Base-by-base conservation (phyloP, 345 rosid species). In the Excoecaria cochinchinensis region DNA sequence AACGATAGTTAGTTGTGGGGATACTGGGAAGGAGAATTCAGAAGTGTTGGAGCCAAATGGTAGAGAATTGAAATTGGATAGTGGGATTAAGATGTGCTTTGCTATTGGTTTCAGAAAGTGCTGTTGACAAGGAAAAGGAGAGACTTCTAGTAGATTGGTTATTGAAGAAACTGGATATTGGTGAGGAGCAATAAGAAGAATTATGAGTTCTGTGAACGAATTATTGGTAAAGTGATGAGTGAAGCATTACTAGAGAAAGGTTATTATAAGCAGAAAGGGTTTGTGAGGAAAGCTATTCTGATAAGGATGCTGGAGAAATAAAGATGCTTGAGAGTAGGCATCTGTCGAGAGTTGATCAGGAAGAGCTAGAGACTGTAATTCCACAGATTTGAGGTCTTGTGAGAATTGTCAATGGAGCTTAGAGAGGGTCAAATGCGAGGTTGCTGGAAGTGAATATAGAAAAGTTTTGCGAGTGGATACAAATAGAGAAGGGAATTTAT, bases 351-450 rank as follows among this genome's bases (percentile, higher is more conserved):
- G 94, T 95, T 68, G 99, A 95, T 83, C 99, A 93, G 75, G 94
- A 88, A 77, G 99, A 95, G 90, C 91, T 95, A 13, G 98, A 95
- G 87, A 95, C 97, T 0, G 99, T 93, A 76, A 88, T 93, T 75
- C 99, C 97, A 0, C 98, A 95, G 71, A 87, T 90, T 39, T 97
- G 98, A 71, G 86, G 94, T 25, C 48, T 82, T 52, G 93, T 95
- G 72, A 90, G 81, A 88, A 86, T 95, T 22, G 94, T 93, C 51
- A 95, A 95, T n/a, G 99, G 98, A 0, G 99, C 97, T 0, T 95
- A 95, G 70, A 88, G 96, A 36, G 94, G 98, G 3, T 87, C 92
- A 0, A 90, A 79, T 76, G 99, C 97, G 0, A 91, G 85, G 81
- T 79, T 93, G 84, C 72, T 95, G 78, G 89, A 91, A 53, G 90